phyloP scores from a whole-genome alignment of 306 rosid genomes.

The Fragaria ananassa region DNA sequence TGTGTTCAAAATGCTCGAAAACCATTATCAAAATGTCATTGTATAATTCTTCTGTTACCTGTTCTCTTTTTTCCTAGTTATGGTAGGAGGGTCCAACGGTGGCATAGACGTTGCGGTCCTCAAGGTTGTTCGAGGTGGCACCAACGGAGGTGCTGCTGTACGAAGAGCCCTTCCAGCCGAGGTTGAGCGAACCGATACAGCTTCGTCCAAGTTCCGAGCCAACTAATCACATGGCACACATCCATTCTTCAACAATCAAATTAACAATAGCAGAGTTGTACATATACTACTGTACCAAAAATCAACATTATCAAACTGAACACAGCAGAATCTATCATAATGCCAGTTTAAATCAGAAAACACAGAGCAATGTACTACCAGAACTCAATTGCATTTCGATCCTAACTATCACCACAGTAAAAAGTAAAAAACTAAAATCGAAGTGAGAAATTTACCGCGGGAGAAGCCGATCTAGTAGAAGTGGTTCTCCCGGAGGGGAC shows the following conservation, averaged over 20 bases:
- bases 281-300: not conserved
- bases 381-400: conserved; percentile 7
- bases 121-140: conserved; percentile 44
- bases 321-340: not conserved
- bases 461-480: conserved; percentile 60
- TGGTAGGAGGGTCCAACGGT: conserved; percentile 49
- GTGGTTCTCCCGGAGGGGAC: conserved; percentile 28
- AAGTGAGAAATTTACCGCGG: conserved; percentile 42
- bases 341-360: not conserved
- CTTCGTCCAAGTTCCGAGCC: conserved; percentile 51
- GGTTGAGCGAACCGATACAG: conserved; percentile 41
- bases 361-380: conserved; percentile 6
- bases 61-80: conserved; percentile 45
- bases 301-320: not conserved
- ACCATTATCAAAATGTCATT: not conserved
- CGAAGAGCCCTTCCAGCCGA: conserved; percentile 51
- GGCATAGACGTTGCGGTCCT: conserved; percentile 61
- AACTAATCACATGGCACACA: conserved; percentile 41
- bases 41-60: conserved; percentile 30
- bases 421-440: not conserved
- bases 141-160: conserved; percentile 45
- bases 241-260: not conserved
- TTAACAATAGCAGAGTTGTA: not conserved
- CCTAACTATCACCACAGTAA: not conserved
- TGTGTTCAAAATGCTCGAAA: not conserved